A percentile compares a stretch with the other conserved stretches of the same genome.
Evolutionary conservation across 306 rosid species (phyloP).

Genomic region (Betula pendula): DNA sequence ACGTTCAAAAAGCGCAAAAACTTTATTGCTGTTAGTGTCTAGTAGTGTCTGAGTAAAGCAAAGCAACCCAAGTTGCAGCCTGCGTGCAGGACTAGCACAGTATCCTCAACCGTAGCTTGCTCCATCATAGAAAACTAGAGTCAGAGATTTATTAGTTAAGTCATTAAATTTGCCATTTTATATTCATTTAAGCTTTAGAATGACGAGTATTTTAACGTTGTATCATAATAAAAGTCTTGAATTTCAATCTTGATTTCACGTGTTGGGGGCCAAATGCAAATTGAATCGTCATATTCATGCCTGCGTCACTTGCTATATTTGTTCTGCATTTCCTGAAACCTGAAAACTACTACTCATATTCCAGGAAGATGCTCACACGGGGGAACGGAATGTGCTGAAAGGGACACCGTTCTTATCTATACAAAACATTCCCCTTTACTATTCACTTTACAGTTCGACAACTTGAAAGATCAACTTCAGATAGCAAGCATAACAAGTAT

Average conservation of each 20-base stretch:
- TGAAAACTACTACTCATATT: background rate
- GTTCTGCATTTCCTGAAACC: constrained; percentile 10
- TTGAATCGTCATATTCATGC: no score
- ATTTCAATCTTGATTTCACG: no score
- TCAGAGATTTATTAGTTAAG: background rate
- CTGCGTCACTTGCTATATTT: no score
- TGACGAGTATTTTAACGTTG: no score
- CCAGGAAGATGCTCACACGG: constrained; percentile 4
- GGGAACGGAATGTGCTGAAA: constrained; percentile 19
- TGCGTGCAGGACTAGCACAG: constrained; percentile 26
- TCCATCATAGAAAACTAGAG: constrained; percentile 37
- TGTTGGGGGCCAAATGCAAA: no score
- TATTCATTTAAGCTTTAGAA: no score
- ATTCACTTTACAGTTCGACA: background rate
- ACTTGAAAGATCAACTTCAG: background rate
- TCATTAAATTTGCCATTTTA: no score
- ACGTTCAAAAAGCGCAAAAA: constrained; percentile 20
- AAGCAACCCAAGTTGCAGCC: constrained; percentile 28
- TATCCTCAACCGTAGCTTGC: constrained; percentile 40
- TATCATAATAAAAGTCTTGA: no score
- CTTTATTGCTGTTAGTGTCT: constrained; percentile 28
- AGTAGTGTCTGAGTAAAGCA: constrained; percentile 32
- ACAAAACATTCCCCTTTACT: constrained; percentile 16
- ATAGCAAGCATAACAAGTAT: background rate
- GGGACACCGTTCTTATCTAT: constrained; percentile 48